A percentile compares a stretch with the other conserved stretches of the same genome.
Evolutionary conservation across 768 basidiomycete species (phyloP).

Genomic region (Paxillus involutus): DNA sequence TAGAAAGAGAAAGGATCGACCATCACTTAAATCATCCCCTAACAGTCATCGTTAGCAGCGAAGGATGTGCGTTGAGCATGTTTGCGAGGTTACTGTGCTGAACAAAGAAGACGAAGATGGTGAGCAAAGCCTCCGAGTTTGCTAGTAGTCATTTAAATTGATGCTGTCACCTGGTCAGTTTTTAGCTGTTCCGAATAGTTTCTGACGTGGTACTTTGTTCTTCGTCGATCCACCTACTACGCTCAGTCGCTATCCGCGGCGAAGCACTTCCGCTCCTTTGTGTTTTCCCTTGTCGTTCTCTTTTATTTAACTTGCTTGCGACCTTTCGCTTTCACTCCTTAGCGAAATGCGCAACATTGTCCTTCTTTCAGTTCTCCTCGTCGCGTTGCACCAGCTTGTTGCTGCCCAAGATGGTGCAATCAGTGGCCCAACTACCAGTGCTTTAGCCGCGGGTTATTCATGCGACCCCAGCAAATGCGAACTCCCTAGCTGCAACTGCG

Average conservation of each 20-base stretch:
- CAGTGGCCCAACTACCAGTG: conserved; percentile 50
- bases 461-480: conserved; percentile 66
- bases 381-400: conserved; percentile 8
- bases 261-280: not conserved
- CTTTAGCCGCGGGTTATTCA: conserved; percentile 62
- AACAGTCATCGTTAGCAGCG: not conserved
- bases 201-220: not conserved
- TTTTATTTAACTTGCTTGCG: not conserved
- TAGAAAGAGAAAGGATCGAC: too few species aligned
- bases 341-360: conserved; percentile 5
- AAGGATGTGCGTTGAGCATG: not conserved
- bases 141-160: too few species aligned
- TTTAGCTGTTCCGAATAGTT: not conserved
- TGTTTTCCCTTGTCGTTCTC: not conserved
- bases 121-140: too few species aligned
- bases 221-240: not conserved
- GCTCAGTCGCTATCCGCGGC: not conserved
- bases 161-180: too few species aligned
- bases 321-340: not conserved
- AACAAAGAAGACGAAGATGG: not conserved
- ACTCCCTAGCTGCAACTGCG: conserved; percentile 72
- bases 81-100: not conserved
- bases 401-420: conserved; percentile 49
- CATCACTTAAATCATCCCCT: not conserved
- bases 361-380: conserved; percentile 2